Evolutionary conservation across 1,284 basidiomycete genomes (phyloP).

Genomic region (Spongispora temasekensis): DNA sequence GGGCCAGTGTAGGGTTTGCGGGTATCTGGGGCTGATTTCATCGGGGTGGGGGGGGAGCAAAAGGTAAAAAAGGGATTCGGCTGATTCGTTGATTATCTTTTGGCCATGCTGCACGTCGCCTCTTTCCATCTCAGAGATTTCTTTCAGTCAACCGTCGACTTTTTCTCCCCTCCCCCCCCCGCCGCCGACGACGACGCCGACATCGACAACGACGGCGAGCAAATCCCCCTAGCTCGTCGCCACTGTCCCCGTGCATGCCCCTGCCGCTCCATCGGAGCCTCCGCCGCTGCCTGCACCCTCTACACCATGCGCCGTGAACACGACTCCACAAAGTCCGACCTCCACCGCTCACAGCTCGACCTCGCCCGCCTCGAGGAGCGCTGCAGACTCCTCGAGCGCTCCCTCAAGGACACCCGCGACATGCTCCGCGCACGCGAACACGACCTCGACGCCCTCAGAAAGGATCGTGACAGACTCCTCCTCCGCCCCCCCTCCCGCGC

Average conservation of each 20-base stretch:
- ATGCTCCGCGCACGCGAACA: constrained; percentile 47
- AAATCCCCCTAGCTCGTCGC: constrained; percentile 28
- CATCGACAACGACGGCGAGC: constrained; percentile 24
- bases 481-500: constrained; percentile 21
- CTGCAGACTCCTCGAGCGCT: constrained; percentile 59
- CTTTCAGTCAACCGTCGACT: constrained; percentile 60
- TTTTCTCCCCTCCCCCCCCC: constrained; percentile 42
- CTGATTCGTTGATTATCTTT: constrained; percentile 39
- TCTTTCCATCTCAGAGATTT: constrained; percentile 59
- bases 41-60: background rate
- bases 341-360: constrained; percentile 54
- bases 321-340: constrained; percentile 55
- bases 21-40: background rate
- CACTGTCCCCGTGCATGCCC: constrained; percentile 39
- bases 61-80: constrained; percentile 8
- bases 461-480: constrained; percentile 41
- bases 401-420: constrained; percentile 54
- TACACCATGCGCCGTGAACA: constrained; percentile 58
- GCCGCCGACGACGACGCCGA: constrained; percentile 15
- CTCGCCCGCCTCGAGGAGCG: constrained; percentile 57
- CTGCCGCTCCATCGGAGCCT: constrained; percentile 37
- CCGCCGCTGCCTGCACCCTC: constrained; percentile 35
- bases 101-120: constrained; percentile 45
- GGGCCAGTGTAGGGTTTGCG: background rate
- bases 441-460: constrained; percentile 57